Base-by-base conservation (phyloP, 257 asterid genomes). In the Capsicum baccatum region DNA sequence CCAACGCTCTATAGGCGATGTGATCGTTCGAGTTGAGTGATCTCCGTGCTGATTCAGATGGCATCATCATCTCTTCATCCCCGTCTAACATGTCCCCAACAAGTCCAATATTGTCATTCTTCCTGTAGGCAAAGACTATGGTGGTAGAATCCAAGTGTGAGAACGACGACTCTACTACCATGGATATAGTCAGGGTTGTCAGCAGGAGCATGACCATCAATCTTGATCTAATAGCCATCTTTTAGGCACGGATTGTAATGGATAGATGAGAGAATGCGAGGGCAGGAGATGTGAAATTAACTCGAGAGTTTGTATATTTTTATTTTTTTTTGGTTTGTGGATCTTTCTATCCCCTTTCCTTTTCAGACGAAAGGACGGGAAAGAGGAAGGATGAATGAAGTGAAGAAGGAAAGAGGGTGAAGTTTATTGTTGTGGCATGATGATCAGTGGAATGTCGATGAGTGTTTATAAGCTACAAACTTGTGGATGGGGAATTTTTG, bases 11-110 rank as follows among this genome's bases (percentile, higher is more conserved):
- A 69, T 39, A 69, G 0, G 9, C 54, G 15, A 69, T 69, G 33
- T 69, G 55, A 69, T 69, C 55, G 14, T 8, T 8, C 1, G 3
- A 0, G 21, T 69, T 6, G 7, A 69, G 79, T 2, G 54, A 3
- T 69, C 79, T 39, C 19, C 79, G 79, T 6, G 79, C 55, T 39
- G 79, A 4, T 16, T 42, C 79, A 0, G 55, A 69, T 69, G 79
- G 79, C 79, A 69, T 69, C 79, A 69, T 69, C 79, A 69, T 69
- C 54, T 69, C 79, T 69, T 69, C 55, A 4, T 69, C 55, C 79
- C 15, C 54, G 21, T 3, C 48, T 9, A 69, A 69, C 55, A 8
- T 69, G 55, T 69, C 79, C 10, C 79, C 55, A 8, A 69, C 54
- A 42, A 6, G 79, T 69, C 15, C 55, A 69, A 39, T 39, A 19